phyloP scores from a whole-genome alignment of 2,329 filamentous ascomycete genomes.

The Diplocarpon mali region DNA sequence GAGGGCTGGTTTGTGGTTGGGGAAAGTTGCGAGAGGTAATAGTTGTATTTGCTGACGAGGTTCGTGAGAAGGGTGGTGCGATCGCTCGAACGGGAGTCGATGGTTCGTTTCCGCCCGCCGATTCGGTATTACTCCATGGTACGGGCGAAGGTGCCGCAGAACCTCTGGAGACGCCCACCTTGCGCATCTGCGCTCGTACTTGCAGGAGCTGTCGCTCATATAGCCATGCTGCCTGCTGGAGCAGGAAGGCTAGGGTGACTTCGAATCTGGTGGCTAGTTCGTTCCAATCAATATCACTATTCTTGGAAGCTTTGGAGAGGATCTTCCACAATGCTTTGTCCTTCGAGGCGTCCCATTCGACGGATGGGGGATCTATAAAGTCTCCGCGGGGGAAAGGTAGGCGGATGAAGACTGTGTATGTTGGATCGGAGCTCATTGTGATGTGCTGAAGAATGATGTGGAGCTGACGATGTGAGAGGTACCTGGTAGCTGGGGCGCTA shows the following conservation, averaged over 20 bases:
- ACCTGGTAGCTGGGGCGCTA: neutral
- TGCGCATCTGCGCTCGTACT: conserved; percentile 81
- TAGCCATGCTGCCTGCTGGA: conserved; percentile 88
- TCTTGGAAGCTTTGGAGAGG: conserved; percentile 69
- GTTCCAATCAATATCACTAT: conserved; percentile 75
- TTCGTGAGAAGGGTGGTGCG: conserved; percentile 25
- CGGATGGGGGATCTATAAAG: conserved; percentile 81
- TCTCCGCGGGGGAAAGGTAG: conserved; percentile 80
- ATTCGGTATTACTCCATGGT: conserved; percentile 37
- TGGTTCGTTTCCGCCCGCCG: conserved; percentile 23
- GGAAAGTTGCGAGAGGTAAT: conserved; percentile 21
- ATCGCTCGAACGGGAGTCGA: conserved; percentile 14
- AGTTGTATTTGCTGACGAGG: conserved; percentile 24
- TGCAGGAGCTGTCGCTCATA: conserved; percentile 86
- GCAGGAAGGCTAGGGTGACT: conserved; percentile 76
- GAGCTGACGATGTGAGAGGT: neutral
- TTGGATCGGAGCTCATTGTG: conserved; percentile 24
- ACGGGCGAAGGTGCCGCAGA: conserved; percentile 47
- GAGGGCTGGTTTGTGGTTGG: conserved; percentile 18
- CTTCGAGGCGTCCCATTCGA: conserved; percentile 79
- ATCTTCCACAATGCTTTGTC: conserved; percentile 86
- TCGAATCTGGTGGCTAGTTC: conserved; percentile 66
- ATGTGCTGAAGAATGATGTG: conserved; percentile 5
- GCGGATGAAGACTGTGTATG: conserved; percentile 66
- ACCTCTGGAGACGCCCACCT: conserved; percentile 47